A percentile compares a stretch with the other conserved stretches of the same genome.
Evolutionary conservation across 2,329 filamentous ascomycete genomes (phyloP).

Genomic region (Rhytidhysteron rufulum): DNA sequence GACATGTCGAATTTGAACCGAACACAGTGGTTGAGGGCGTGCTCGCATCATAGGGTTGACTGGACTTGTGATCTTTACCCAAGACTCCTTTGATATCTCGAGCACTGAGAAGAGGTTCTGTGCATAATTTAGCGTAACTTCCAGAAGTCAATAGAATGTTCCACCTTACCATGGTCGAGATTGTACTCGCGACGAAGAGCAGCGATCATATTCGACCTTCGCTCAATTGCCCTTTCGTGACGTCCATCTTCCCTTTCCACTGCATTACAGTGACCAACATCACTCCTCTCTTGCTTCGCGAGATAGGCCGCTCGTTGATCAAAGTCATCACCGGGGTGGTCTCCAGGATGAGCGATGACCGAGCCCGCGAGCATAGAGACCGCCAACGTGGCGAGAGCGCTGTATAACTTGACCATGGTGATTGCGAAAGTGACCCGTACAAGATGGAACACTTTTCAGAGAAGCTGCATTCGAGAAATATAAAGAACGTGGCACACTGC

Average conservation of each 20-base stretch:
- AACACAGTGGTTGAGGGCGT: not conserved
- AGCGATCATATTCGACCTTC: not conserved
- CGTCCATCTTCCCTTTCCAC: not conserved
- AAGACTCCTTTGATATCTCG: not conserved
- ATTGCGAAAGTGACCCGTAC: not conserved
- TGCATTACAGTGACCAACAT: not conserved
- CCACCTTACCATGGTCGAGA: not conserved
- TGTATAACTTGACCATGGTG: not conserved
- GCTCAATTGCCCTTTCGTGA: not conserved
- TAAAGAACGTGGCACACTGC: no score
- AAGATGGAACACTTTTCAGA: no score
- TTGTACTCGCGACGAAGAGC: not conserved
- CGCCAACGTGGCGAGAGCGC: not conserved
- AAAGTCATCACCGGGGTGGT: not conserved
- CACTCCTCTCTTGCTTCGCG: not conserved
- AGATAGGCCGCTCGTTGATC: not conserved
- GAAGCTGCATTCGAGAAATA: no score
- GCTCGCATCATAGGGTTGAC: not conserved
- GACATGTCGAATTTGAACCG: not conserved
- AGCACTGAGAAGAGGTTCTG: not conserved
- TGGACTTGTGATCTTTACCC: not conserved
- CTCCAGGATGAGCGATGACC: not conserved
- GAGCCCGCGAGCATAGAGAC: not conserved
- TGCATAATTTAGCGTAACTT: no score
- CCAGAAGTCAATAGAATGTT: no score